Percentiles rank a stretch among this genome's conserved stretches.
phyloP scores from a whole-genome alignment of 1,284 basidiomycete species.

The Jaminaea rosea region DNA sequence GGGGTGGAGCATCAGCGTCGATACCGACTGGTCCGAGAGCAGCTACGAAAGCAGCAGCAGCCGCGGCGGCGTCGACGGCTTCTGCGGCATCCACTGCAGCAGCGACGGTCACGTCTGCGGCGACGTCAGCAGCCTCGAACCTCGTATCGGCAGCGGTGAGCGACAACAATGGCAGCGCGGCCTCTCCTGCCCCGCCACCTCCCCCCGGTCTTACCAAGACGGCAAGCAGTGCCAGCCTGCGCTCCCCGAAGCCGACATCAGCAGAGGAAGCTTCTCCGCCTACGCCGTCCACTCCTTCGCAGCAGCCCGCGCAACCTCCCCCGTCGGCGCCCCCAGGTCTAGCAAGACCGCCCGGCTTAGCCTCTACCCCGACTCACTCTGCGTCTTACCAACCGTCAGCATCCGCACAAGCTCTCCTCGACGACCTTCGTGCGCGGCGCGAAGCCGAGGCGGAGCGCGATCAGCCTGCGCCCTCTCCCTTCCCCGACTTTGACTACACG shows the following conservation, averaged over 20 bases:
- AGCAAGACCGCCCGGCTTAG: conserved; percentile 11
- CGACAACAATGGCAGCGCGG: too few species aligned
- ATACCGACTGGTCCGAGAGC: neutral
- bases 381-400: conserved; percentile 74
- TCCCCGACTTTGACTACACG: conserved; percentile 41
- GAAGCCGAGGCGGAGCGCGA: conserved; percentile 62
- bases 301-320: conserved; percentile 34
- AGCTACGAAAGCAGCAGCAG: neutral
- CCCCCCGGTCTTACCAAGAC: conserved; percentile 8
- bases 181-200: conserved; percentile 4
- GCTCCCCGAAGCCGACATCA: conserved; percentile 2
- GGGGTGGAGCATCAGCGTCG: neutral
- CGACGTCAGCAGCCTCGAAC: too few species aligned
- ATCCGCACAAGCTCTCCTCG: conserved; percentile 70
- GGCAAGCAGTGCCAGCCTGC: conserved; percentile 1
- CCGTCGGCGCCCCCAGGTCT: conserved; percentile 23
- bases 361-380: conserved; percentile 47
- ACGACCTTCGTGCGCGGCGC: conserved; percentile 68
- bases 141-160: too few species aligned
- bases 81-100: conserved; percentile 3
- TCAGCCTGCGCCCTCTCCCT: conserved; percentile 23
- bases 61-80: neutral
- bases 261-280: conserved; percentile 7
- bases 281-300: conserved; percentile 25
- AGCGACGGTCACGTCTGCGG: conserved; percentile 2